phyloP scores from a whole-genome alignment of 225 moss, liverwort and hornwort genomes.

The Lunularia cruciata region DNA sequence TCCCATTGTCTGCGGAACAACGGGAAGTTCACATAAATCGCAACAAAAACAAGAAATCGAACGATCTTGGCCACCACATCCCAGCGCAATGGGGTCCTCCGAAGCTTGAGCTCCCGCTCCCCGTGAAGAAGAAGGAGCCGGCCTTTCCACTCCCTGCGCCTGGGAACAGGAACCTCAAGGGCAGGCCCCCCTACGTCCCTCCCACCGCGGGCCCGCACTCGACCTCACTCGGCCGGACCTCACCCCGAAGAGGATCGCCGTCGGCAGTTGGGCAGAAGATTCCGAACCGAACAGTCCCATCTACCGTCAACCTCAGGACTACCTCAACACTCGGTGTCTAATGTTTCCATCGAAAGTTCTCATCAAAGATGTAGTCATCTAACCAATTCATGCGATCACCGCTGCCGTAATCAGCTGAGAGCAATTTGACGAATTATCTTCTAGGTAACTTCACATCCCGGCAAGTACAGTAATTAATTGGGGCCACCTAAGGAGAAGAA shows the following conservation, averaged over 20 bases:
- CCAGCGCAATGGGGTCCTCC: neutral
- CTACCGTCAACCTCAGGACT: no score
- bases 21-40: neutral
- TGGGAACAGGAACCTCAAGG: neutral
- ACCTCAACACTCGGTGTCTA: no score
- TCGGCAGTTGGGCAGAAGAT: neutral
- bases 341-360: neutral
- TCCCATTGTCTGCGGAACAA: conserved; percentile 18
- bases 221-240: neutral
- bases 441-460: no score
- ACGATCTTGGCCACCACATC: conserved; percentile 2
- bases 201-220: neutral
- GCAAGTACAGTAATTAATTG: no score
- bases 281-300: neutral
- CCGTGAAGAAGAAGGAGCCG: conserved; percentile 10
- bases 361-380: no score
- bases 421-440: no score
- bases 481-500: no score
- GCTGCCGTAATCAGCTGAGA: no score
- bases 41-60: neutral
- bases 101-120: neutral
- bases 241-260: neutral
- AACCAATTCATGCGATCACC: no score
- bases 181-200: neutral
- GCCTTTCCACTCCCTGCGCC: conserved; percentile 5